Percentiles rank a stretch among this genome's conserved stretches.
phyloP scores from a whole-genome alignment of 2,329 filamentous ascomycete genomes.

The Didymella pomorum region DNA sequence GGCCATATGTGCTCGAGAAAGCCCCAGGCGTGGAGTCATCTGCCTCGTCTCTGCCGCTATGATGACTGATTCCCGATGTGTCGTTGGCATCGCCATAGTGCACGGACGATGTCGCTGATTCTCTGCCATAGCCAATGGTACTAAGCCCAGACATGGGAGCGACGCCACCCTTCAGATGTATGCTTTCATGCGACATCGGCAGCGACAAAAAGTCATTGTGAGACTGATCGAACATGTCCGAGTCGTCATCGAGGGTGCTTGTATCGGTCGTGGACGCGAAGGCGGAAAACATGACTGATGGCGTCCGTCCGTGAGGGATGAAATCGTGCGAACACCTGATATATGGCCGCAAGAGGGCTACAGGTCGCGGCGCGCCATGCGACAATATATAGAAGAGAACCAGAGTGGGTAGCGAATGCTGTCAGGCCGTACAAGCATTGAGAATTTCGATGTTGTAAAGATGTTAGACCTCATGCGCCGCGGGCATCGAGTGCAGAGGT shows the following conservation, averaged over 20 bases:
- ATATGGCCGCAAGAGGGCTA: constrained; percentile 33
- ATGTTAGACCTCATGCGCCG: constrained; percentile 37
- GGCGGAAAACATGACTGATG: constrained; percentile 46
- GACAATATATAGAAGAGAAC: constrained; percentile 24
- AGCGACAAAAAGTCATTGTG: constrained; percentile 45
- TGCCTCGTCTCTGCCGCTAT: constrained; percentile 42
- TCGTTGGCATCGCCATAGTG: constrained; percentile 50
- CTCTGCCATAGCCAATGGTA: constrained; percentile 49
- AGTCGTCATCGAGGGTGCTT: constrained; percentile 45
- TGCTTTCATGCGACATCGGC: constrained; percentile 44
- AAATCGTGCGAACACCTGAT: constrained; percentile 43
- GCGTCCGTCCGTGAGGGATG: constrained; percentile 23
- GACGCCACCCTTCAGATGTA: constrained; percentile 44
- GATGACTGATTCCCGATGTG: constrained; percentile 45
- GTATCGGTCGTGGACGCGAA: constrained; percentile 45
- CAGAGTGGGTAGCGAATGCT: constrained; percentile 24
- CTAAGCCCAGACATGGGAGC: constrained; percentile 46
- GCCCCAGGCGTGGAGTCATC: constrained; percentile 43
- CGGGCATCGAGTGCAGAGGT: constrained; percentile 33
- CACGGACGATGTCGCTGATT: constrained; percentile 51
- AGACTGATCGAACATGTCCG: constrained; percentile 46
- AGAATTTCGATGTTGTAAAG: constrained; percentile 42
- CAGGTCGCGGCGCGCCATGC: constrained; percentile 34
- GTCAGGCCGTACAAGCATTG: constrained; percentile 32
- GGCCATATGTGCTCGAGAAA: constrained; percentile 38